Evolutionary conservation across 2,329 filamentous ascomycete species (phyloP), one percentile per base, ranked within the genome.

Genomic region (Aspergillus eucalypticola): DNA sequence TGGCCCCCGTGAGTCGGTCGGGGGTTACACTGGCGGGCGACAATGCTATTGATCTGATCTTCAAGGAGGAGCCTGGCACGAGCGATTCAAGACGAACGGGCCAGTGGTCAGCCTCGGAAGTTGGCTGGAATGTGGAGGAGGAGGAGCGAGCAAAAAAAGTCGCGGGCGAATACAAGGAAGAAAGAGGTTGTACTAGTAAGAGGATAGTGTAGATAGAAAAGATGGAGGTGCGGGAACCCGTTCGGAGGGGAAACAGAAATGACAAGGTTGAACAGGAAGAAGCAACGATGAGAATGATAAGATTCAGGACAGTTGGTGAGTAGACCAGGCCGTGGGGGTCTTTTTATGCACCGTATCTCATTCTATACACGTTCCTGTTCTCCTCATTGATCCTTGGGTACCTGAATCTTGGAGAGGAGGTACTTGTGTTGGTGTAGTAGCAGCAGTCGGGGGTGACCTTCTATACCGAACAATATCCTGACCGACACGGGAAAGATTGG

Each of bases 1-100:
- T 54, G 44, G 61, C 64, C 57, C 68, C 71, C 64, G 61, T 72
- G 57, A 65, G 64, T 56, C 61, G 62, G 59, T 64, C 62, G 56
- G 60, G 60, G 66, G 68, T 69, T 63, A 65, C 63, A 66, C 64
- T 64, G 60, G 49, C 51, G 54, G 32, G 56, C 52, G 59, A 60
- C 23, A 51, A 57, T 58, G 53, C 50, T 44, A 48, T 55, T 25
- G 19, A 27, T 46, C 27, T 17, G 52, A 32, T 23, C 39, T 29
- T 25, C 38, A n/a, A 29, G 38, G 44, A 35, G 25, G 21, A 46
- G 52, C 17, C 46, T 27, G 46, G n/a, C 46, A 50, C 25, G 25
- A 29, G 46, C 15, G 25, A 50, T 50, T 11, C 23, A 48, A 55
- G 54, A 44, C 53, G 58, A 10, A n/a, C 53, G 23, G 41, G 17